Evolutionary conservation across 177 flowering plant species (phyloP).

Genomic region (Vitis hybrid): DNA sequence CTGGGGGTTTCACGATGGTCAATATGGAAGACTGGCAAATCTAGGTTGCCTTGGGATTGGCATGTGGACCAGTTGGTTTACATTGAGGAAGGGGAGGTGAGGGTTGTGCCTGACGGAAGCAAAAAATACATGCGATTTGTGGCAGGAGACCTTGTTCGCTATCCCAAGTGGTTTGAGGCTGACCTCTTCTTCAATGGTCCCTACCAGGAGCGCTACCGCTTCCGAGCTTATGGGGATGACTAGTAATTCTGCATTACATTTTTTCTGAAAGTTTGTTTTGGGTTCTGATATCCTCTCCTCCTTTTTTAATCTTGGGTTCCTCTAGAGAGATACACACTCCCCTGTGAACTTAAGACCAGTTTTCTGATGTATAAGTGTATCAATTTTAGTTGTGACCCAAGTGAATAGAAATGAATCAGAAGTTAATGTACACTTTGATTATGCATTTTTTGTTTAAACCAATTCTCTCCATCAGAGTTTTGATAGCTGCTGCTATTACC

Average conservation of each 20-base stretch:
- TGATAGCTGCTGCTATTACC: no score
- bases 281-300: no score
- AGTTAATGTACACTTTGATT: no score
- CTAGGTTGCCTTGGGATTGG: slow-evolving; percentile 84
- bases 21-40: slow-evolving; percentile 76
- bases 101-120: slow-evolving; percentile 85
- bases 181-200: slow-evolving; percentile 77
- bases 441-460: no score
- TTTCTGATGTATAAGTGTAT: no score
- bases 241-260: slow-evolving; percentile 8
- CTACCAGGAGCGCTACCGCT: slow-evolving; percentile 75
- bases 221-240: slow-evolving; percentile 80
- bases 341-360: no score
- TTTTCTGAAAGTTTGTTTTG: no score
- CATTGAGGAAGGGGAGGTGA: slow-evolving; percentile 79
- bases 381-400: no score
- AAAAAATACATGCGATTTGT: slow-evolving; percentile 54
- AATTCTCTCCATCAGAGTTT: no score
- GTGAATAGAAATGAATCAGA: no score
- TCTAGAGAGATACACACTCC: no score
- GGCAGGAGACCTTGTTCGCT: slow-evolving; percentile 79
- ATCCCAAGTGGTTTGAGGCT: slow-evolving; percentile 94
- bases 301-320: no score
- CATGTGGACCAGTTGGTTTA: slow-evolving; percentile 85
- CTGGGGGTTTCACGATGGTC: slow-evolving; percentile 83